Evolutionary conservation across 2,329 filamentous ascomycete genomes (phyloP).

Genomic region (Elsinoe perseae): DNA sequence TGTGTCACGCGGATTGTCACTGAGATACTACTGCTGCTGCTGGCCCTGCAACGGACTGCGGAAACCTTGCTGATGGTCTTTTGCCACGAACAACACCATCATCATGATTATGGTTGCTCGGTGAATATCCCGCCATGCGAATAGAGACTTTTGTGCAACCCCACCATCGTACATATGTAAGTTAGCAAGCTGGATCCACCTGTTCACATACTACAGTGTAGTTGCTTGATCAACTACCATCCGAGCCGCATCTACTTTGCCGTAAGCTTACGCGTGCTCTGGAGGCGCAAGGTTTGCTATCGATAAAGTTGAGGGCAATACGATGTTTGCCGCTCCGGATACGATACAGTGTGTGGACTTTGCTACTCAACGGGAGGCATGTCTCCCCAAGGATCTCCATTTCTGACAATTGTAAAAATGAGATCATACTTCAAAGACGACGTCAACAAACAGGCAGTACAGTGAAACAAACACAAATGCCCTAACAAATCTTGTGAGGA

Average conservation of each 20-base stretch:
- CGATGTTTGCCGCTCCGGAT: not conserved
- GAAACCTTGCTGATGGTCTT: not conserved
- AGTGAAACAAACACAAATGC: not conserved
- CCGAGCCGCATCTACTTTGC: not conserved
- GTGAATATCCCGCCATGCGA: not conserved
- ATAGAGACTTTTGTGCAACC: not conserved
- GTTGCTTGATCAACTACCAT: constrained; percentile 4
- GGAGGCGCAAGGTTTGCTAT: constrained; percentile 2
- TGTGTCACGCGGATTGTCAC: not conserved
- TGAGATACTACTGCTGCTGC: not conserved
- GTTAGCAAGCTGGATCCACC: not conserved
- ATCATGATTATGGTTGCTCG: constrained; percentile 1
- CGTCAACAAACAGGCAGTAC: not conserved
- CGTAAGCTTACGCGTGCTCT: not conserved
- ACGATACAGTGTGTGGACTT: not conserved
- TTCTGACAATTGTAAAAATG: not conserved
- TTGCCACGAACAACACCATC: not conserved
- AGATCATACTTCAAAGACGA: not conserved
- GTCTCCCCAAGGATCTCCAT: not conserved
- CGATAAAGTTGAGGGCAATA: constrained; percentile 1
- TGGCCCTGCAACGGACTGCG: not conserved
- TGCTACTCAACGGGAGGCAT: not conserved
- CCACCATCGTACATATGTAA: not conserved
- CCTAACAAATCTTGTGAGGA: not conserved
- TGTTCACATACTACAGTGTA: not conserved